Base-by-base conservation (phyloP, 208 protist species). In the Trypanosoma avium region DNA sequence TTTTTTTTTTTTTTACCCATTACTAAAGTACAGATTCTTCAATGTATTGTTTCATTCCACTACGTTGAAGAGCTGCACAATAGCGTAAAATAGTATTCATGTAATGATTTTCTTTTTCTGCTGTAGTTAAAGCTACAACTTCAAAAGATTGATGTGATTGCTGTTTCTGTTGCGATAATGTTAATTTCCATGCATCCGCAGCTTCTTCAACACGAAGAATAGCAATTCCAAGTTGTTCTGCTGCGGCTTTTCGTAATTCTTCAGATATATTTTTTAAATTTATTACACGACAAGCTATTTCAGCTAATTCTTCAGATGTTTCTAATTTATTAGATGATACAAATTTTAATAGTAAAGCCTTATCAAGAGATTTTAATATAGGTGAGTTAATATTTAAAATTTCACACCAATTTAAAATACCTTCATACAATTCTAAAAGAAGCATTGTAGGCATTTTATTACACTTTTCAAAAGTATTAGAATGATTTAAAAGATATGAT, bases 11-110 rank as follows among this genome's bases (percentile, higher is more conserved):
- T 27, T 24, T 27, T 12, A 8, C 0, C n/a, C 6, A 27, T 0
- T 5, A 30, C 30, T 72, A 61, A 12, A 50, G 24, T 26, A 45
- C 24, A 26, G 52, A 22, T 21, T 24, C 50, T 52, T 65, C 67
- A 4, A 66, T 50, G 35, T 53, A 12, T 19, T 33, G 35, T 32
- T 36, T n/a, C 58, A 72, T 64, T 10, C 58, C 67, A 46, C 70
- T 69, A 35, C 33, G 40, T 36, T 81, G 54, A 33, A 91, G 42
- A 10, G 79, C 79, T 0, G 72, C 56, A 57, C 76, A 86, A 53
- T 87, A 88, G 2, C 71, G 72, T 43, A 90, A 33, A 26, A 89
- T 26, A 12, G 54, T 65, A 17, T 73, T 69, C 33, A 71, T 73
- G 48, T 65, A 15, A 64, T 71, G 49, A 26, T 33, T 63, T 26